phyloP scores from a whole-genome alignment of 2,329 filamentous ascomycete genomes.

The Trichoderma sp. region DNA sequence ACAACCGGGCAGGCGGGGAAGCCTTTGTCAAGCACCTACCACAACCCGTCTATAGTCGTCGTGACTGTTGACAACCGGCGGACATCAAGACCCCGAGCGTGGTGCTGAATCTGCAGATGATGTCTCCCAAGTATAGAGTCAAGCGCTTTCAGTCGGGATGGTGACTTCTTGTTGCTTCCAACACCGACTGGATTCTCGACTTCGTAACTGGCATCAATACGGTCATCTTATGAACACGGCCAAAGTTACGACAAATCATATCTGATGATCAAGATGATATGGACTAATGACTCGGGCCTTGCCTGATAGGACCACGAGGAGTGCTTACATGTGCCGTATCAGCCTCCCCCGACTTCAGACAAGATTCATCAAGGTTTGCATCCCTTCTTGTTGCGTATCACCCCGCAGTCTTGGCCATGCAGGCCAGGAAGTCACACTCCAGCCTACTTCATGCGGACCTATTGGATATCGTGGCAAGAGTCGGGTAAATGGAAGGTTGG shows the following conservation, averaged over 20 bases:
- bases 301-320: too few species aligned
- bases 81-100: not conserved
- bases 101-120: not conserved
- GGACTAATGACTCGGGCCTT: too few species aligned
- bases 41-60: not conserved
- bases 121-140: not conserved
- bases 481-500: conserved; percentile 18
- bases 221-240: too few species aligned
- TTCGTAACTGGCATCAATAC: too few species aligned
- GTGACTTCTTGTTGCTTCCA: too few species aligned
- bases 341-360: not conserved
- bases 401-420: conserved; percentile 23
- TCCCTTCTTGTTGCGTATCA: not conserved
- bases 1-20: not conserved
- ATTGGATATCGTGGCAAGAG: not conserved
- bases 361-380: not conserved
- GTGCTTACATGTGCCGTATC: too few species aligned
- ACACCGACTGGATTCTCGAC: too few species aligned
- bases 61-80: not conserved
- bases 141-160: not conserved
- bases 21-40: not conserved
- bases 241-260: too few species aligned
- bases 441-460: not conserved
- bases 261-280: too few species aligned
- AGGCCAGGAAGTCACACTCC: conserved; percentile 12